These are phyloP conservation scores for Macrolepiota fuliginosa DNA, from an alignment of 768 basidiomycete species.

Conservation along the genomic window DNA sequence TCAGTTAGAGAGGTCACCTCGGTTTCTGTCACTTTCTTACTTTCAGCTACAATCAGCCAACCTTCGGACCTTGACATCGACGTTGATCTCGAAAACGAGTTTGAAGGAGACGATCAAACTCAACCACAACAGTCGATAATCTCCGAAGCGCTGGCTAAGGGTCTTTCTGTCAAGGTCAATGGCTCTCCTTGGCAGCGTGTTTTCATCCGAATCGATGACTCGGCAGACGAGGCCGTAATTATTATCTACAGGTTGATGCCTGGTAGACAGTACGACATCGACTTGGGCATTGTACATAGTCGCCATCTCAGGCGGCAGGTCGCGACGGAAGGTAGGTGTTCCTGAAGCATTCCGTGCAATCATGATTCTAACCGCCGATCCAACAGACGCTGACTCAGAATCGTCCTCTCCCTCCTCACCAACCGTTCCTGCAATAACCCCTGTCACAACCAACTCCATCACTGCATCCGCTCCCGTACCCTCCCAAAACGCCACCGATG, in stretches of 20 bases:
- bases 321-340: conserved; percentile 56
- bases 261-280: conserved; percentile 87
- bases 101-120: conserved; percentile 11
- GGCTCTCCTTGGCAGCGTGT: conserved; percentile 76
- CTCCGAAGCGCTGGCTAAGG: conserved; percentile 66
- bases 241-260: conserved; percentile 89
- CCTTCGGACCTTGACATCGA: conserved; percentile 5
- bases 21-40: conserved; percentile 78
- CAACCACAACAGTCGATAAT: conserved; percentile 39
- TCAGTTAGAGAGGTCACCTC: conserved; percentile 80
- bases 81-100: conserved; percentile 4
- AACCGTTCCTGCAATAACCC: conserved; percentile 5
- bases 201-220: conserved; percentile 76
- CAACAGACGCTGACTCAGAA: conserved; percentile 29
- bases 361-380: neutral
- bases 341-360: neutral
- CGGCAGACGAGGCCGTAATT: conserved; percentile 83
- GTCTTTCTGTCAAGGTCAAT: conserved; percentile 79
- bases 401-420: conserved; percentile 27
- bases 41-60: conserved; percentile 40
- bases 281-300: conserved; percentile 70
- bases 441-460: neutral
- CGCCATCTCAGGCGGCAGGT: conserved; percentile 49
- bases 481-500: conserved; percentile 17
- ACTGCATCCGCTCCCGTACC: conserved; percentile 2